A percentile compares a stretch with the other conserved stretches of the same genome.
These are phyloP conservation scores for Pleurotus sapidus DNA, from an alignment of 768 basidiomycete genomes.

Conservation along the genomic window DNA sequence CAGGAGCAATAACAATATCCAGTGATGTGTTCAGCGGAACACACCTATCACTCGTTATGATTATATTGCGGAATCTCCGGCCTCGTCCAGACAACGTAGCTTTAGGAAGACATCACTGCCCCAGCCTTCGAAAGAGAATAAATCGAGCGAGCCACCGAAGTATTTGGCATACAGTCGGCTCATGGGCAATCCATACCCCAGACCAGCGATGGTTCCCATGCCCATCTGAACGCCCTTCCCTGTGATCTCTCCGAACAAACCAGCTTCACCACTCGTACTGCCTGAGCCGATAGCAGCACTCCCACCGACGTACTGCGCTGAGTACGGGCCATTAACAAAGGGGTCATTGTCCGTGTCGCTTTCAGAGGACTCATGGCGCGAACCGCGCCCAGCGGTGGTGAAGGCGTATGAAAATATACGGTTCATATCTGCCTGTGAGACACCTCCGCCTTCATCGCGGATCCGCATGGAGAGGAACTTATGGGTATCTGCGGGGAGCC, in stretches of 20 bases:
- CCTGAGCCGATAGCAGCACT: slow-evolving; percentile 53
- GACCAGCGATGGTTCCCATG: slow-evolving; percentile 85
- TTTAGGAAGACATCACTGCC: slow-evolving; percentile 57
- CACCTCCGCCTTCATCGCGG: slow-evolving; percentile 85
- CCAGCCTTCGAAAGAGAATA: slow-evolving; percentile 83
- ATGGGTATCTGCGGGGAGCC: slow-evolving; percentile 19
- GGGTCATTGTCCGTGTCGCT: slow-evolving; percentile 33
- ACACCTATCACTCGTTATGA: background rate
- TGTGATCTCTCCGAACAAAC: slow-evolving; percentile 76
- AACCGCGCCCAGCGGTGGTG: slow-evolving; percentile 69
- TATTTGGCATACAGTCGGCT: slow-evolving; percentile 74
- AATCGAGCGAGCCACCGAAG: slow-evolving; percentile 82
- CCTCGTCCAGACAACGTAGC: slow-evolving; percentile 48
- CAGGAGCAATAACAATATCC: background rate
- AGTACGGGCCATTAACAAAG: slow-evolving; percentile 68
- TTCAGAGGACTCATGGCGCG: slow-evolving; percentile 18
- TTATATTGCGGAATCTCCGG: slow-evolving; percentile 40
- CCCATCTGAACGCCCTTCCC: slow-evolving; percentile 75
- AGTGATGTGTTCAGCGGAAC: background rate
- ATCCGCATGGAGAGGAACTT: slow-evolving; percentile 74
- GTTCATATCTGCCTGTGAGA: slow-evolving; percentile 68
- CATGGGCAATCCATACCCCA: slow-evolving; percentile 88
- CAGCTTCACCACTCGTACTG: slow-evolving; percentile 38
- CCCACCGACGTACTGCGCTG: slow-evolving; percentile 75
- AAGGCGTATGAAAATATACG: slow-evolving; percentile 91